Evolutionary conservation across 2,329 filamentous ascomycete genomes (phyloP), one percentile per base, ranked within the genome.

Genomic region (Penicillium sp.): DNA sequence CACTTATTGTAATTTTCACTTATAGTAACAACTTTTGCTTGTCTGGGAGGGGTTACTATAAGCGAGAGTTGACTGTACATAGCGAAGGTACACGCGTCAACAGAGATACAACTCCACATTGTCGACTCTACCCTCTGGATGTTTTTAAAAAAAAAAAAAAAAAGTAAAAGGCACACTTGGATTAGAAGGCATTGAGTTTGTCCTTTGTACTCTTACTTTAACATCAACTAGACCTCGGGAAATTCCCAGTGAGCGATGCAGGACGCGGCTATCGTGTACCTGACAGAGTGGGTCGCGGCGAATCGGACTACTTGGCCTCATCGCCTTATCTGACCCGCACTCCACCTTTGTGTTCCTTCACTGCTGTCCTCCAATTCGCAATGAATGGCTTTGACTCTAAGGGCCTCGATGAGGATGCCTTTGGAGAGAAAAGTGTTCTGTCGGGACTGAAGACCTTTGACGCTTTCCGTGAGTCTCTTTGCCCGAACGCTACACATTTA

Each of bases 341-440:
- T 64, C 61, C 62, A 60, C 60, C 57, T 54, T 47, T 54, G 51
- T 52, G 44, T 58, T 53, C 57, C 55, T 56, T 31, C 47, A 60
- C 42, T 49, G 37, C 27, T 59, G 57, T 46, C 37, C 62, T 68
- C 68, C 60, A 73, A 71, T 45, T 22, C 69, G 66, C 66, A 56
- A 95, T 96, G 91, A 90, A 95, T 83, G 90, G 89, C 69, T 93
- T 89, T 78, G 81, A 87, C 66, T 83, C 88, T 61, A 82, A 85
- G 66, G 81, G 81, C 65, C 83, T 93, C 66, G 84, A 92, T 70
- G 92, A 96, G 68, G 89, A 90, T 74, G 80, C 85, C 62, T 96
- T 96, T 78, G 90, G 85, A 70, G 87, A 90, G 67, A 88, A 88
- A 72, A 82, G 81, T 56, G 82, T 85, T 55, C 68, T 82, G 57